Evolutionary conservation across 148 eudicot genomes (phyloP).

Genomic region (Camellia sinensis): DNA sequence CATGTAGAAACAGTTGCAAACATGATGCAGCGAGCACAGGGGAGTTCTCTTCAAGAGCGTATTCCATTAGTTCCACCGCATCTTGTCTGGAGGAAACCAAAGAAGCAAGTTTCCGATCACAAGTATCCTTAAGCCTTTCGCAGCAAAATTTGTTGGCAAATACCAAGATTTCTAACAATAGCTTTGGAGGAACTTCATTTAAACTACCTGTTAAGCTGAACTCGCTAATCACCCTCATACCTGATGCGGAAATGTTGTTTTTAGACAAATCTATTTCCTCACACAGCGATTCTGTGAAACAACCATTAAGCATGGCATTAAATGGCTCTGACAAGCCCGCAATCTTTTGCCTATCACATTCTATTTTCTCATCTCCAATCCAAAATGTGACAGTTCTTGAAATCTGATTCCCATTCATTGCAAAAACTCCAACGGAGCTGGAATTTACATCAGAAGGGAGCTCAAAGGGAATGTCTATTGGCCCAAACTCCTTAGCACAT

Average conservation of each 20-base stretch:
- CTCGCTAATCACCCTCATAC: slow-evolving; percentile 61
- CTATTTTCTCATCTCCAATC: slow-evolving; percentile 64
- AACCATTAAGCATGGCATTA: slow-evolving; percentile 81
- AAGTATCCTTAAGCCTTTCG: slow-evolving; percentile 73
- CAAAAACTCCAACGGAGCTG: slow-evolving; percentile 14
- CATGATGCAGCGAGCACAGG: slow-evolving; percentile 83
- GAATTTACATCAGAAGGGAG: slow-evolving; percentile 29
- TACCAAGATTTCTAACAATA: slow-evolving; percentile 59
- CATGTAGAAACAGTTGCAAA: slow-evolving; percentile 79
- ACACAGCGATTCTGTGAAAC: slow-evolving; percentile 68
- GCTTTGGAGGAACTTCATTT: slow-evolving; percentile 43
- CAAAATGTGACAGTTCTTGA: slow-evolving; percentile 51
- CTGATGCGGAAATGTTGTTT: slow-evolving; percentile 63
- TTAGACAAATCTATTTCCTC: slow-evolving; percentile 71
- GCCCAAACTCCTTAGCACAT: slow-evolving; percentile 64
- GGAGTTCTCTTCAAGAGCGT: slow-evolving; percentile 71
- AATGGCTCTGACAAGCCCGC: slow-evolving; percentile 82
- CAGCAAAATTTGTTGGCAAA: slow-evolving; percentile 88
- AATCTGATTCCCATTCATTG: slow-evolving; percentile 20
- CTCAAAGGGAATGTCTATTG: slow-evolving; percentile 66
- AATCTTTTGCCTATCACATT: slow-evolving; percentile 70
- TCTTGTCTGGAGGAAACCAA: slow-evolving; percentile 60
- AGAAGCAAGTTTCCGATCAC: slow-evolving; percentile 70
- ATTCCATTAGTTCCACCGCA: slow-evolving; percentile 69
- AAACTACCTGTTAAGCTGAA: slow-evolving; percentile 59